These are phyloP conservation scores for Blastobotrys illinoisensis DNA, from an alignment of 1,139 yeast species.

Conservation along the genomic window DNA sequence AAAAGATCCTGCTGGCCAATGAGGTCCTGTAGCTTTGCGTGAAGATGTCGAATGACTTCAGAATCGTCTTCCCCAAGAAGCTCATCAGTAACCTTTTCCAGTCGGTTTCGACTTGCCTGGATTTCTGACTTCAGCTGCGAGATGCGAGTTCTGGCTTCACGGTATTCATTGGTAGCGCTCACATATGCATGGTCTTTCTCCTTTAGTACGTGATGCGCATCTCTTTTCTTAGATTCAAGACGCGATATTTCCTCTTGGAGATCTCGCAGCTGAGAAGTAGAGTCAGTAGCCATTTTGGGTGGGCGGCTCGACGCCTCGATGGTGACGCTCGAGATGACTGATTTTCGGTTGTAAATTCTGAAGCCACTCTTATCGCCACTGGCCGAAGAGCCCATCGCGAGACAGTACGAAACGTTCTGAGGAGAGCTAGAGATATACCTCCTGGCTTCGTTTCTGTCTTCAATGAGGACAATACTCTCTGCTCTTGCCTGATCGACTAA, in stretches of 20 bases:
- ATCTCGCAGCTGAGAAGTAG: background rate
- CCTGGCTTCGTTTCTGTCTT: slow-evolving; percentile 47
- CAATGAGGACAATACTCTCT: slow-evolving; percentile 54
- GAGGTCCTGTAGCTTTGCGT: background rate
- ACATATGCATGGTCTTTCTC: background rate
- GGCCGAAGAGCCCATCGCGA: slow-evolving; percentile 21
- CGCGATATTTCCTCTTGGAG: background rate
- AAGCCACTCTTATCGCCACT: slow-evolving; percentile 3
- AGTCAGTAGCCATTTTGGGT: background rate
- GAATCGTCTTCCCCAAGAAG: background rate
- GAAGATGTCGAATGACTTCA: background rate
- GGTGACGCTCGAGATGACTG: background rate
- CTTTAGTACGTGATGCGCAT: slow-evolving; percentile 8
- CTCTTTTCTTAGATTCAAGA: slow-evolving; percentile 16
- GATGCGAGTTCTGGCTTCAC: background rate
- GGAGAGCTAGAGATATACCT: background rate
- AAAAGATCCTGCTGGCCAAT: background rate
- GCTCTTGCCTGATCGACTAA: slow-evolving; percentile 60
- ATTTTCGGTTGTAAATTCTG: background rate
- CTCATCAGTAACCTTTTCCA: background rate
- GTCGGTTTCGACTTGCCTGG: background rate
- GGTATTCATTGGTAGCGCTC: background rate
- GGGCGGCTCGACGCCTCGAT: background rate
- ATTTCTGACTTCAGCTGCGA: background rate
- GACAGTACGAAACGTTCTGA: slow-evolving; percentile 44